Conservation (phyloP, 768 basidiomycete species). For the Trichaptum fuscoviolaceum region DNA sequence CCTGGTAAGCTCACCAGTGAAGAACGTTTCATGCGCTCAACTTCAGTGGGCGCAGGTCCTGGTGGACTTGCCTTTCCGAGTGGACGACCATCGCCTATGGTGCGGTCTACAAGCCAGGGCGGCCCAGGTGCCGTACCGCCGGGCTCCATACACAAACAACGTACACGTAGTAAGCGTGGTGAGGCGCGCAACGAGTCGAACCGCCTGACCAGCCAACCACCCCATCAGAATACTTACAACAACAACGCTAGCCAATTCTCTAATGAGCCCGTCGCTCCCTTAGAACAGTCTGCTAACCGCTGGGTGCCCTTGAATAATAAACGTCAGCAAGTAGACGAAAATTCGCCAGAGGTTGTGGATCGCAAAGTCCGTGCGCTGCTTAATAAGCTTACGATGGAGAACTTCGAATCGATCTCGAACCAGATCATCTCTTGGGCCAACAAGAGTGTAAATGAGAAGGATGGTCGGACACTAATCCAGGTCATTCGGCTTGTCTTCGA, state of each 20-base stretch:
- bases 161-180: slow-evolving; percentile 81
- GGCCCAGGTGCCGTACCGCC: slow-evolving; percentile 47
- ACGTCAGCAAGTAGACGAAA: slow-evolving; percentile 40
- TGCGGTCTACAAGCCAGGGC: slow-evolving; percentile 56
- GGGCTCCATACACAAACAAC: slow-evolving; percentile 34
- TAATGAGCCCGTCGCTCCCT: slow-evolving; percentile 67
- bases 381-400: slow-evolving; percentile 96
- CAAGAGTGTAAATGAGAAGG: slow-evolving; percentile 86
- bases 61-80: slow-evolving; percentile 39
- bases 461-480: slow-evolving; percentile 90
- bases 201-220: slow-evolving; percentile 32
- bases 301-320: slow-evolving; percentile 60
- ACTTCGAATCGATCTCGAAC: slow-evolving; percentile 91
- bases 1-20: slow-evolving; percentile 60
- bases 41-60: slow-evolving; percentile 50
- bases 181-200: slow-evolving; percentile 60
- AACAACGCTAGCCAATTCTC: slow-evolving; percentile 5
- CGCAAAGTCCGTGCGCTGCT: slow-evolving; percentile 88
- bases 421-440: slow-evolving; percentile 96
- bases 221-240: slow-evolving; percentile 15
- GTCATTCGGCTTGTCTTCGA: slow-evolving; percentile 96
- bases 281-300: slow-evolving; percentile 74
- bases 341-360: slow-evolving; percentile 82
- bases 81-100: slow-evolving; percentile 52
- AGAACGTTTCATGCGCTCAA: slow-evolving; percentile 62